These are phyloP conservation scores for Claviceps paspali DNA, from an alignment of 2,329 filamentous ascomycete genomes.

Conservation along the genomic window DNA sequence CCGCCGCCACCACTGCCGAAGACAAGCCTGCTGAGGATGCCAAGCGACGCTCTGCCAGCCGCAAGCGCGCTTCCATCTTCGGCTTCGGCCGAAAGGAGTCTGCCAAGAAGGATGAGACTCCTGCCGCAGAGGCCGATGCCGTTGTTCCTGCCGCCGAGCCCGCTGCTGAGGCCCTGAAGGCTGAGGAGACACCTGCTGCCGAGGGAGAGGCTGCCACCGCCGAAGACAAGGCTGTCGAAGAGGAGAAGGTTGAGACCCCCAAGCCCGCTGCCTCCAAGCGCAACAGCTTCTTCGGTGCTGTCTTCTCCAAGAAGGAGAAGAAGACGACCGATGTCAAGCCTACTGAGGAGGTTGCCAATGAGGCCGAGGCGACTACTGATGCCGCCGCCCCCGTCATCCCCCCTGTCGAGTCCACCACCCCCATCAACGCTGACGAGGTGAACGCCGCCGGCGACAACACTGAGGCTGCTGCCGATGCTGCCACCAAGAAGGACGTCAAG, in stretches of 20 bases:
- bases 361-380: constrained; percentile 25
- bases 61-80: constrained; percentile 52
- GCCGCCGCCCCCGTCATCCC: constrained; percentile 44
- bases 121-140: constrained; percentile 17
- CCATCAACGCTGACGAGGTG: constrained; percentile 42
- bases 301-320: constrained; percentile 42
- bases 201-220: constrained; percentile 17
- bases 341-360: constrained; percentile 24
- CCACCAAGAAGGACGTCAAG: constrained; percentile 51
- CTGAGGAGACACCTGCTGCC: constrained; percentile 22
- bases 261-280: constrained; percentile 37
- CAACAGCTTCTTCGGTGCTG: constrained; percentile 38
- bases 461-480: constrained; percentile 35
- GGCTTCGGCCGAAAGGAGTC: constrained; percentile 41
- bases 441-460: constrained; percentile 32
- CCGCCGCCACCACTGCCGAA: constrained; percentile 17
- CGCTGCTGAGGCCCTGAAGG: constrained; percentile 17
- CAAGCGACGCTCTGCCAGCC: constrained; percentile 48
- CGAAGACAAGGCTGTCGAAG: constrained; percentile 18
- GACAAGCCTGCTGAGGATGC: constrained; percentile 30
- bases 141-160: constrained; percentile 21
- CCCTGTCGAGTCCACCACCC: constrained; percentile 40
- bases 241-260: constrained; percentile 25
- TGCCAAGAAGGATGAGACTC: constrained; percentile 14
- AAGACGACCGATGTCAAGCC: constrained; percentile 38